Base-by-base conservation (phyloP, 2,329 filamentous ascomycete species). In the Verticillium klebahnii region DNA sequence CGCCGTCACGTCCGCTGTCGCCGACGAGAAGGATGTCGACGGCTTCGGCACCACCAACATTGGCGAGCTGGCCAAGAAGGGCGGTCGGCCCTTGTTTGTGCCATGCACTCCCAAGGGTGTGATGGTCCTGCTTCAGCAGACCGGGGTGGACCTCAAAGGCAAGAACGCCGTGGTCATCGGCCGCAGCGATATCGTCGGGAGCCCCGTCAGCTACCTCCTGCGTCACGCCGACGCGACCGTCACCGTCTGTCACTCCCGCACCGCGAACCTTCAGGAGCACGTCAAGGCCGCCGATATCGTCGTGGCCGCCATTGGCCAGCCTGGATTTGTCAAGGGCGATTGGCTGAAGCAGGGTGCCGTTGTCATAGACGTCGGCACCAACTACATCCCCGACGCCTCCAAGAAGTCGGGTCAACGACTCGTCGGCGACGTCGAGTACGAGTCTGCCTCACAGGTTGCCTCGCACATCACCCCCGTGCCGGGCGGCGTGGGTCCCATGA, bases 71-170 rank as follows among this genome's bases (percentile, higher is more conserved):
- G 93, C 95, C 70, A 99, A 99, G 85, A 89, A 93, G 69, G 94
- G 95, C 58, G 95, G 95, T 55, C 86, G 85, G 67, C 95, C 95
- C 56, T 83, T 92, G 65, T 99, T 99, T 78, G 86, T 91, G 54
- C 95, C 95, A 56, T 99, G 95, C 83, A 99, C 95, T 1, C 95
- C 95, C 59, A 94, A 97, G 80, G 95, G 95, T 71, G 91, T 97
- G 72, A 98, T 99, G 93, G 90, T 91, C 52, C 83, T 99, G 68
- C 82, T 99, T 63, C 78, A 92, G 73, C 91, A 95, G 75, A 87
- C 89, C 23, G 93, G 93, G 8, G 86, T 99, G 50, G 86, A 96
- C 61, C 81, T 95, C 60, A 85, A 85, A 60, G 95, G 95, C 69
- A 98, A 98, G 83, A 89, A 94, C 69, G 95, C 95, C 37, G 94